phyloP scores from a whole-genome alignment of 2,329 filamentous ascomycete genomes.

The Diatrype stigma region DNA sequence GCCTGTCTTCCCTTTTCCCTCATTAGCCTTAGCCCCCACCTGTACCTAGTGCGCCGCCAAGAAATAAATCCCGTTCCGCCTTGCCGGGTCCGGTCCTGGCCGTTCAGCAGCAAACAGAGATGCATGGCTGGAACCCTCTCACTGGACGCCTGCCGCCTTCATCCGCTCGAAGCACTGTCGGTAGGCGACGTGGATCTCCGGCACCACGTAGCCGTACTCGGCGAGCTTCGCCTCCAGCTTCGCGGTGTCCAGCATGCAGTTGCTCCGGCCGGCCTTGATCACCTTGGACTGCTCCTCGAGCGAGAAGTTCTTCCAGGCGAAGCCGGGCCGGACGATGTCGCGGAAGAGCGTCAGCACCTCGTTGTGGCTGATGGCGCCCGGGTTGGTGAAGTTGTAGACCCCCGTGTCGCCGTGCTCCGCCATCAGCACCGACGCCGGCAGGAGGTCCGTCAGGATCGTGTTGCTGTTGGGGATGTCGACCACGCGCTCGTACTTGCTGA shows the following conservation, averaged over 20 bases:
- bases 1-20: too few species aligned
- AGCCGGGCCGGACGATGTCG: slow-evolving; percentile 56
- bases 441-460: slow-evolving; percentile 60
- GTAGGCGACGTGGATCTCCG: slow-evolving; percentile 61
- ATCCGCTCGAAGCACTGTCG: slow-evolving; percentile 59
- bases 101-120: too few species aligned
- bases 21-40: not conserved
- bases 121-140: slow-evolving; percentile 12
- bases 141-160: slow-evolving; percentile 52
- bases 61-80: not conserved
- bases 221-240: slow-evolving; percentile 58
- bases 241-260: slow-evolving; percentile 60
- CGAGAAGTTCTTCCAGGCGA: slow-evolving; percentile 63
- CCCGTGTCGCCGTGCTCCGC: slow-evolving; percentile 59
- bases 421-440: slow-evolving; percentile 57
- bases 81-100: not conserved
- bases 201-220: slow-evolving; percentile 54
- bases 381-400: slow-evolving; percentile 68
- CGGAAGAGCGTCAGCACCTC: slow-evolving; percentile 61
- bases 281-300: slow-evolving; percentile 64
- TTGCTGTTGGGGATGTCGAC: slow-evolving; percentile 67
- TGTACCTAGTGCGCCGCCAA: not conserved
- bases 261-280: slow-evolving; percentile 63
- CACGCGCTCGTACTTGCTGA: slow-evolving; percentile 59
- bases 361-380: slow-evolving; percentile 67